phyloP scores from a whole-genome alignment of 1,284 basidiomycete genomes.

The Sphagnurus paluster region DNA sequence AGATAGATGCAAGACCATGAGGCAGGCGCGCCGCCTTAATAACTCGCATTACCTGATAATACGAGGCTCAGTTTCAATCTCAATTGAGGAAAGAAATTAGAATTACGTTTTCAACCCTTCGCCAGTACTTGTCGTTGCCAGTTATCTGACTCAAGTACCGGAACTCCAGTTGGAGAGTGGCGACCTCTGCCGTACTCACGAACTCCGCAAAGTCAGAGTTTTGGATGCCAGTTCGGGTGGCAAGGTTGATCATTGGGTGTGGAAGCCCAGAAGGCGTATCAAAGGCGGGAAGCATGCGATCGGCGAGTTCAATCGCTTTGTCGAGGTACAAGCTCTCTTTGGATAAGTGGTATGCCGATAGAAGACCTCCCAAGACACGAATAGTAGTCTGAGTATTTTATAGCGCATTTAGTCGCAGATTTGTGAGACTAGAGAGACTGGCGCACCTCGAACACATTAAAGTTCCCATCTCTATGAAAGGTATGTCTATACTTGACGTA shows the following conservation, averaged over 20 bases:
- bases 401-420: constrained; percentile 2
- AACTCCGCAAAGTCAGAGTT: constrained; percentile 67
- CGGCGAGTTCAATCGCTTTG: constrained; percentile 78
- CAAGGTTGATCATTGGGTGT: constrained; percentile 77
- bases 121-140: constrained; percentile 79
- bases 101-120: constrained; percentile 70
- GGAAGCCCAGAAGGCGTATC: constrained; percentile 84
- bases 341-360: constrained; percentile 80
- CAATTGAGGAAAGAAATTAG: background rate
- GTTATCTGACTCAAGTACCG: constrained; percentile 86
- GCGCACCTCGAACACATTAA: constrained; percentile 91
- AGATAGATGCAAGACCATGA: constrained; percentile 83
- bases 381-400: constrained; percentile 38
- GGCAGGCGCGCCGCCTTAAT: constrained; percentile 64
- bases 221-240: constrained; percentile 59
- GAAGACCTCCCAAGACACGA: constrained; percentile 51
- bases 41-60: constrained; percentile 66
- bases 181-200: constrained; percentile 82
- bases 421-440: background rate
- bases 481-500: constrained; percentile 76
- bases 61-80: background rate
- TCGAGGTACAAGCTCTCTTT: constrained; percentile 71
- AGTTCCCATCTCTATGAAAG: constrained; percentile 80
- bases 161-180: constrained; percentile 87
- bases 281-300: constrained; percentile 86